Base-by-base conservation (phyloP, 441 rosid genomes). In the Pelargonium hybrid region DNA sequence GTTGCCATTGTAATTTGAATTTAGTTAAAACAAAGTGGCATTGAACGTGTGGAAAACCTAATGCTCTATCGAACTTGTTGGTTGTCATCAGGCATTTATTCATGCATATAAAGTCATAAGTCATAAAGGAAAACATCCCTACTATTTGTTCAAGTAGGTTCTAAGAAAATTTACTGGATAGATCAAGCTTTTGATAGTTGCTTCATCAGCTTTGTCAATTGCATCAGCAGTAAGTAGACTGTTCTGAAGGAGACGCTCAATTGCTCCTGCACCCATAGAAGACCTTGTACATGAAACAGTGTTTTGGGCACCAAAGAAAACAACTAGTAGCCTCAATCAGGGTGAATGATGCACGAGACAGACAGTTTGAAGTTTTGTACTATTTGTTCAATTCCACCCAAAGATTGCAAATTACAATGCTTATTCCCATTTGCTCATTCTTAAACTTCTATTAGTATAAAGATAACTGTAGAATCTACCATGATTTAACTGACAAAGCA, bases 131-230 rank as follows among this genome's bases (percentile, higher is more conserved):
- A 43, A 29, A 50, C 21, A 29, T 70, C 39, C 59, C 59, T 6
- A 65, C 17, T 25, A 52, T 71, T 65, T 45, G 37, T 73, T 57
- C 29, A 77, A 76, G 64, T 66, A 25, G 61, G 56, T 48, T 4
- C 48, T 48, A 11, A 61, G 15, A 57, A 43, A 73, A 76, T 78
- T 48, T 86, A 93, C 97, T 10, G 93, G 97, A 75, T 93, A 93
- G 74, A 93, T 93, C 79, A 93, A 77, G 69, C 85, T 89, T 78
- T 77, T 91, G 52, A 93, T 82, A 73, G 84, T 76, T 75, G 80
- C 79, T 82, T 93, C 98, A 82, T 90, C 87, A n/a, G 97, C 89
- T 79, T 82, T 75, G 63, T 88, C 93, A 76, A 93, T 81, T 69
- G 97, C 88, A 75, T 88, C 86, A 18, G 96, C 90, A 73, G 92